phyloP scores from a whole-genome alignment of 2,329 filamentous ascomycete species.

The Xylaria sp. region DNA sequence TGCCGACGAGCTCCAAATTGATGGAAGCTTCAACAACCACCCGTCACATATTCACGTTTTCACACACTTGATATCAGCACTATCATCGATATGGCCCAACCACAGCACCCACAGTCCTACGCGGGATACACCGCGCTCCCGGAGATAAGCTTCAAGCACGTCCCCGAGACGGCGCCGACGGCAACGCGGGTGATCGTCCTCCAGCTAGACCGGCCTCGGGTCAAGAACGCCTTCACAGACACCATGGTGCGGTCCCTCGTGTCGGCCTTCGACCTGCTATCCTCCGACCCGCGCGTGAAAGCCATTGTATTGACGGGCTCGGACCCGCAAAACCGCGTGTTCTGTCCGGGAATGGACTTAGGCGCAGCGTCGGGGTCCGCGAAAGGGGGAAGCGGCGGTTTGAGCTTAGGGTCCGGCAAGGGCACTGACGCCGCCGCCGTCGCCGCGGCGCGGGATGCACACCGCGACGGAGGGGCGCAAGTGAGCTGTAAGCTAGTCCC shows the following conservation, averaged over 20 bases:
- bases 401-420: background rate
- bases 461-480: slow-evolving; percentile 59
- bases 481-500: too few species aligned
- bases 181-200: slow-evolving; percentile 68
- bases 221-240: slow-evolving; percentile 72
- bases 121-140: slow-evolving; percentile 40
- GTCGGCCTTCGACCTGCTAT: slow-evolving; percentile 56
- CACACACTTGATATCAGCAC: background rate
- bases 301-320: slow-evolving; percentile 60
- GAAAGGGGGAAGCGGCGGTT: background rate
- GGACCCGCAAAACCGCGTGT: slow-evolving; percentile 55
- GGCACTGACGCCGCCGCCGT: background rate
- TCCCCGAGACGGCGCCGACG: slow-evolving; percentile 55
- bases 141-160: slow-evolving; percentile 54
- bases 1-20: background rate
- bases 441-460: slow-evolving; percentile 12
- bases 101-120: slow-evolving; percentile 19
- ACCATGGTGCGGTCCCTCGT: slow-evolving; percentile 68
- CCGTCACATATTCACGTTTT: background rate
- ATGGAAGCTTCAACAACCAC: background rate
- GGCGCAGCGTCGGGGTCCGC: slow-evolving; percentile 38
- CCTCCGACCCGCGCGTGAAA: slow-evolving; percentile 59
- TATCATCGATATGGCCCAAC: slow-evolving; percentile 5
- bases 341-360: slow-evolving; percentile 65
- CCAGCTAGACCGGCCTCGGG: slow-evolving; percentile 66